Percentiles rank a stretch among this genome's conserved stretches.
These are phyloP conservation scores for Cladochytrium replicatum DNA, from an alignment of 192 early-diverging fungal genomes.

Conservation along the genomic window DNA sequence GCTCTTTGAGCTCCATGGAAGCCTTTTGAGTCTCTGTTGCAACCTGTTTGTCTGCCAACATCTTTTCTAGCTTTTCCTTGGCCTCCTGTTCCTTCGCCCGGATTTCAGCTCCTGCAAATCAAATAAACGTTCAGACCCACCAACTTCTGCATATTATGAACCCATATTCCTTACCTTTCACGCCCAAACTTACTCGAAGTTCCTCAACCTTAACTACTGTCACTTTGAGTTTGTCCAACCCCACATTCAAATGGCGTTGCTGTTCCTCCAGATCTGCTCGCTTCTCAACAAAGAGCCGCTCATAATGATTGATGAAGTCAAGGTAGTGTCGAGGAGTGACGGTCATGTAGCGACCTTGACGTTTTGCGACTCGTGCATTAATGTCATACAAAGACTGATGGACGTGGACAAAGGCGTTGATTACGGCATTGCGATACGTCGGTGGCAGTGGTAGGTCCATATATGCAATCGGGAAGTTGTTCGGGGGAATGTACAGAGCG, in stretches of 20 bases:
- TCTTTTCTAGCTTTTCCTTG: slow-evolving; percentile 89
- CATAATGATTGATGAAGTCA: slow-evolving; percentile 93
- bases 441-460: slow-evolving; percentile 58
- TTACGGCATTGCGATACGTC: slow-evolving; percentile 71
- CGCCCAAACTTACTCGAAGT: slow-evolving; percentile 73
- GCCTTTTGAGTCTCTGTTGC: slow-evolving; percentile 82
- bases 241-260: slow-evolving; percentile 96
- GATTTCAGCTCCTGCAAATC: slow-evolving; percentile 71
- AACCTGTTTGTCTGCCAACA: slow-evolving; percentile 89
- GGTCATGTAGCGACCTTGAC: slow-evolving; percentile 53
- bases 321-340: slow-evolving; percentile 97
- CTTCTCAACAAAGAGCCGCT: slow-evolving; percentile 80
- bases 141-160: no score
- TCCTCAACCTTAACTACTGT: slow-evolving; percentile 95
- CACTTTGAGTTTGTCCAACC: slow-evolving; percentile 88
- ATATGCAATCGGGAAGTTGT: slow-evolving; percentile 67
- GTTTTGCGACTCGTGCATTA: slow-evolving; percentile 71
- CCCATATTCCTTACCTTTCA: no score
- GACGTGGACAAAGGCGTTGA: slow-evolving; percentile 86
- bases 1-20: slow-evolving; percentile 67
- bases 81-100: slow-evolving; percentile 81
- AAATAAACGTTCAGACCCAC: no score
- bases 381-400: slow-evolving; percentile 83
- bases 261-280: slow-evolving; percentile 94
- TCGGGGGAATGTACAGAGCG: slow-evolving; percentile 54